Evolutionary conservation across 306 rosid species (phyloP).

Genomic region (Potentilla sterilis): DNA sequence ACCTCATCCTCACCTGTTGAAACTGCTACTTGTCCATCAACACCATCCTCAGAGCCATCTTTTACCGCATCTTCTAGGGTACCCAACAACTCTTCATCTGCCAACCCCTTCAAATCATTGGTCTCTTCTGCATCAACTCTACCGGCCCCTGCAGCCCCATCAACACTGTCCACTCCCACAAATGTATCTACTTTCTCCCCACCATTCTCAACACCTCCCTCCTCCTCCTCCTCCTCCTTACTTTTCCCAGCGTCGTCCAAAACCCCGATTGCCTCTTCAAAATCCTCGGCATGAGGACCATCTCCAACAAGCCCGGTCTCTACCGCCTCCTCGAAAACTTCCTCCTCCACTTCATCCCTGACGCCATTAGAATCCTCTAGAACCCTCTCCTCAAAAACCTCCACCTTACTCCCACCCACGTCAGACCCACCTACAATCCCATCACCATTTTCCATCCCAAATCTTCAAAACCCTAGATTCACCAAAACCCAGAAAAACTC

Average conservation of each 20-base stretch:
- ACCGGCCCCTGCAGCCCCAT: slow-evolving; percentile 16
- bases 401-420: slow-evolving; percentile 40
- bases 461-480: slow-evolving; percentile 54
- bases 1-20: slow-evolving; percentile 29
- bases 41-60: slow-evolving; percentile 31
- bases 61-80: slow-evolving; percentile 35
- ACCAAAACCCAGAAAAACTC: slow-evolving; percentile 23
- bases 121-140: slow-evolving; percentile 39
- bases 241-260: slow-evolving; percentile 3
- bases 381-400: slow-evolving; percentile 32
- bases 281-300: slow-evolving; percentile 37
- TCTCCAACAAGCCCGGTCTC: slow-evolving; percentile 30
- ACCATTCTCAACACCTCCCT: slow-evolving; percentile 1
- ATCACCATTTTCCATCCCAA: slow-evolving; percentile 59
- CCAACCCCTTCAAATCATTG: slow-evolving; percentile 22
- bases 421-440: slow-evolving; percentile 37
- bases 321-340: slow-evolving; percentile 57
- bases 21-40: slow-evolving; percentile 26
- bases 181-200: slow-evolving; percentile 17
- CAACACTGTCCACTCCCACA: slow-evolving; percentile 16
- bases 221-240: slow-evolving; percentile 14
- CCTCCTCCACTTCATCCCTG: slow-evolving; percentile 47
- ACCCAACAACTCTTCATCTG: slow-evolving; percentile 24
- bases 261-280: slow-evolving; percentile 48
- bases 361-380: slow-evolving; percentile 39